Percentiles rank a stretch among this genome's conserved stretches.
These are phyloP conservation scores for Ehretia macrophylla DNA, from an alignment of 257 asterid genomes.

Conservation along the genomic window DNA sequence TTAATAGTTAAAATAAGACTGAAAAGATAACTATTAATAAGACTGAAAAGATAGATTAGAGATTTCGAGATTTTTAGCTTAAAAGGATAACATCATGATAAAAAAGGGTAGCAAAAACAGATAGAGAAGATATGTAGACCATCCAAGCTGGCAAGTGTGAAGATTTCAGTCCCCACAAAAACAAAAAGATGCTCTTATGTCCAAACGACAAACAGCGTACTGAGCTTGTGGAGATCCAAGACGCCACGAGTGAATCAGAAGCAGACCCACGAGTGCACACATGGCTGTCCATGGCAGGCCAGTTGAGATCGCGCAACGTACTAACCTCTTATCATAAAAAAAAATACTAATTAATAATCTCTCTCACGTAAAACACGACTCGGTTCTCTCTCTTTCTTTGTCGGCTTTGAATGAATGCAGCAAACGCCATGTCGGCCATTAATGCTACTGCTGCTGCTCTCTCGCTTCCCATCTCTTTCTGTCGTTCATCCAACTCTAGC, in stretches of 20 bases:
- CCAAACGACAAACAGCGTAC: not conserved
- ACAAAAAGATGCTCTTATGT: not conserved
- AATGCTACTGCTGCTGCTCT: conserved; percentile 86
- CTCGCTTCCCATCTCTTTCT: conserved; percentile 57
- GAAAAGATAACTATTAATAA: no score
- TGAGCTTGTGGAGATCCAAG: conserved; percentile 28
- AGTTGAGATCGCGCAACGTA: conserved; percentile 50
- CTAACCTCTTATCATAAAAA: conserved; percentile 71
- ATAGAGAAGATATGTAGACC: conserved; percentile 23
- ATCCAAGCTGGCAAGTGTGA: conserved; percentile 28
- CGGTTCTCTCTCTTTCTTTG: conserved; percentile 10
- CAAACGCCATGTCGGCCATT: conserved; percentile 68
- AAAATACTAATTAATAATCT: conserved; percentile 16
- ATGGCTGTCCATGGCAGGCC: conserved; percentile 55
- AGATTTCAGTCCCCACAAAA: no score
- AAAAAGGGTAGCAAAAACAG: not conserved
- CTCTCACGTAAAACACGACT: no score
- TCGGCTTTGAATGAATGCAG: conserved; percentile 4
- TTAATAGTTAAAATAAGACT: no score
- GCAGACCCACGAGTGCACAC: conserved; percentile 34
- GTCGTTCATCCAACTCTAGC: conserved; percentile 46
- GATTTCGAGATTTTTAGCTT: no score
- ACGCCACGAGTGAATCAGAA: conserved; percentile 39
- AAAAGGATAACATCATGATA: conserved; percentile 1
- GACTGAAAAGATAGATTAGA: no score